A percentile compares a stretch with the other conserved stretches of the same genome.
Evolutionary conservation across 176 grass and related monocot genomes (phyloP).

Genomic region (Avena insularis): DNA sequence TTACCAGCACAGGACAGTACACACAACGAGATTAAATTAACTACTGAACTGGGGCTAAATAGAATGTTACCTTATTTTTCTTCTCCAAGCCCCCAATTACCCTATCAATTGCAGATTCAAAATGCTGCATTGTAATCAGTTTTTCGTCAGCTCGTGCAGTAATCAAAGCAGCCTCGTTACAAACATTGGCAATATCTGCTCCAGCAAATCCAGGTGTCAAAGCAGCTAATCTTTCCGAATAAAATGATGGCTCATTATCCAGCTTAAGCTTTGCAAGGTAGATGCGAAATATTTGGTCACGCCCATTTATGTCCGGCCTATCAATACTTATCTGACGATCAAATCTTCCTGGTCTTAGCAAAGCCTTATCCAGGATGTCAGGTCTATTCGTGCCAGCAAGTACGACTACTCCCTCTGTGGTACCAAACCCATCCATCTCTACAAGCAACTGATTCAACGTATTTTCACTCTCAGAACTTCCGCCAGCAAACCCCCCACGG

Average conservation of each 20-base stretch:
- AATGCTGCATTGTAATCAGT: constrained; percentile 77
- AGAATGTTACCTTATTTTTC: constrained; percentile 85
- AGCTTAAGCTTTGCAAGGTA: constrained; percentile 95
- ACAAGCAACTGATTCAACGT: constrained; percentile 94
- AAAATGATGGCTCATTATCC: constrained; percentile 81
- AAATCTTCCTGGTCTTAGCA: constrained; percentile 93
- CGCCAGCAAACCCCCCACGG: constrained; percentile 67
- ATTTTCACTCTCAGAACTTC: constrained; percentile 81
- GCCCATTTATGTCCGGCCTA: constrained; percentile 89
- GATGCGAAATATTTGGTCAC: constrained; percentile 89
- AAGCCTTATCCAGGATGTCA: constrained; percentile 93
- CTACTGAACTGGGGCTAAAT: background rate
- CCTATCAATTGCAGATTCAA: constrained; percentile 90
- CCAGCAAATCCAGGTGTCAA: constrained; percentile 94
- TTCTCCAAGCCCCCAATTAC: constrained; percentile 94
- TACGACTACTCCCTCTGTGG: constrained; percentile 80
- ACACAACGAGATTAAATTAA: constrained; percentile 8
- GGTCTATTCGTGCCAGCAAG: constrained; percentile 96
- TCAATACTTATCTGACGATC: constrained; percentile 92
- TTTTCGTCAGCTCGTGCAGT: constrained; percentile 72
- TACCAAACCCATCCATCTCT: constrained; percentile 99
- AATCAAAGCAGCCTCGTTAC: constrained; percentile 90
- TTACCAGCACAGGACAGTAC: background rate
- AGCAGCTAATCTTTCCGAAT: constrained; percentile 93
- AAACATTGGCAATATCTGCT: constrained; percentile 97